Base-by-base conservation (phyloP, 108 stramenopile genomes). In the Aurantiochytrium sp. region DNA sequence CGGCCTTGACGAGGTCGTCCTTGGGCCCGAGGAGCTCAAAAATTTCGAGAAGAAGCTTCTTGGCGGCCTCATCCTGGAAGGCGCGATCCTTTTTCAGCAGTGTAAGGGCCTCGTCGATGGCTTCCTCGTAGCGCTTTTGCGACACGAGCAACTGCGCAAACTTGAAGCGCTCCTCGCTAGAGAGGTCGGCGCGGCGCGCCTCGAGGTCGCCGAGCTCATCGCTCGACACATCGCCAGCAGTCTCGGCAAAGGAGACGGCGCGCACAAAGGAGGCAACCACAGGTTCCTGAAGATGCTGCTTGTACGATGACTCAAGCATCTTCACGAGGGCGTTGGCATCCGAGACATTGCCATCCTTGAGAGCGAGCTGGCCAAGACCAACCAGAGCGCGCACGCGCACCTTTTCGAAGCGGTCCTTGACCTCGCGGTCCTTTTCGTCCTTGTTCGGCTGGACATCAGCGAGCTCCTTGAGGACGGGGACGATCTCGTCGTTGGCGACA, bases 151-250 rank as follows among this genome's bases (percentile, higher is more conserved):
- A 47, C 28, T 83, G 49, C 10, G 76, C 76, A 12, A 83, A 53
- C 76, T 83, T 47, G 76, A 83, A 28, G 51, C 76, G 76, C 76
- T 83, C 76, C 23, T 83, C 76, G 49, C 45, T 47, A 23, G 76
- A 53, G 49, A 83, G 76, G 25, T 47, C 51, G 6, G 45, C 45
- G n/a, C 51, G 45, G 76, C 76, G 76, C n/a, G 76, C 76, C 45
- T 53, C 49, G 12, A 53, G 19, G 5, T 83, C 51, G 51, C 51
- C 23, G 5, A 83, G 45, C 3, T 69, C 64, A 23, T 83, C 76
- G 45, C 43, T 53, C n/a, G 23, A n/a, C 19, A 47, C 51, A 47
- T 83, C 76, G 4, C 51, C 28, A 23, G 45, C 51, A 6, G 76
- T 25, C 49, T 47, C 76, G 45, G 76, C 76, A 53, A 83, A 53